Evolutionary conservation across 2,329 filamentous ascomycete species (phyloP).

Genomic region (Colletotrichum gigasporum): DNA sequence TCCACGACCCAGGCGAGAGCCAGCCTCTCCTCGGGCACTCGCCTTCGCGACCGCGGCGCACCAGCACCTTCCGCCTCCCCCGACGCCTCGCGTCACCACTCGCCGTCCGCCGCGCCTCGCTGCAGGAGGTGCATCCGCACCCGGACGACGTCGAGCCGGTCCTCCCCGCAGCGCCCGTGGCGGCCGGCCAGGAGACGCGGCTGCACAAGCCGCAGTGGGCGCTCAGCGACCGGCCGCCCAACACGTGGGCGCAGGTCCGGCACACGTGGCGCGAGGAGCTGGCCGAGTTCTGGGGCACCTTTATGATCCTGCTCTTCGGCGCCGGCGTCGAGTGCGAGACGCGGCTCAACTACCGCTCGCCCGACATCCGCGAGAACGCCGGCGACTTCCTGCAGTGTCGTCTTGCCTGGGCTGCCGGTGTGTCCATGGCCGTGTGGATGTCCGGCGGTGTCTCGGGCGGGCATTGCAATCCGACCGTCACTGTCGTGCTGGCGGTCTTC

Average conservation of each 20-base stretch:
- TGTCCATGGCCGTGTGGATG: conserved; percentile 27
- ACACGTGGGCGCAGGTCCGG: conserved; percentile 22
- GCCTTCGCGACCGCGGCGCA: conserved; percentile 9
- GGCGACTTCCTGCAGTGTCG: conserved; percentile 29
- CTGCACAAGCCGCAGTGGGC: conserved; percentile 31
- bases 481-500: conserved; percentile 44
- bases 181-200: conserved; percentile 24
- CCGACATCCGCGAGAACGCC: conserved; percentile 24
- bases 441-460: conserved; percentile 39
- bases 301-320: conserved; percentile 28
- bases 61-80: conserved; percentile 1
- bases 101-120: conserved; percentile 15
- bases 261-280: conserved; percentile 25
- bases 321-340: conserved; percentile 29
- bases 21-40: conserved; percentile 22
- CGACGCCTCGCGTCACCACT: conserved; percentile 12
- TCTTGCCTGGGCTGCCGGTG: conserved; percentile 26
- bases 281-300: conserved; percentile 29
- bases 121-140: conserved; percentile 28
- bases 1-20: conserved; percentile 23
- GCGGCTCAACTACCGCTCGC: conserved; percentile 7
- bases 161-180: conserved; percentile 21
- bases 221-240: conserved; percentile 22
- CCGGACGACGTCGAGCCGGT: conserved; percentile 24
- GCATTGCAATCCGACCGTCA: conserved; percentile 47